Base-by-base conservation (phyloP, 2,329 filamentous ascomycete genomes). In the Sporothrix globosa region DNA sequence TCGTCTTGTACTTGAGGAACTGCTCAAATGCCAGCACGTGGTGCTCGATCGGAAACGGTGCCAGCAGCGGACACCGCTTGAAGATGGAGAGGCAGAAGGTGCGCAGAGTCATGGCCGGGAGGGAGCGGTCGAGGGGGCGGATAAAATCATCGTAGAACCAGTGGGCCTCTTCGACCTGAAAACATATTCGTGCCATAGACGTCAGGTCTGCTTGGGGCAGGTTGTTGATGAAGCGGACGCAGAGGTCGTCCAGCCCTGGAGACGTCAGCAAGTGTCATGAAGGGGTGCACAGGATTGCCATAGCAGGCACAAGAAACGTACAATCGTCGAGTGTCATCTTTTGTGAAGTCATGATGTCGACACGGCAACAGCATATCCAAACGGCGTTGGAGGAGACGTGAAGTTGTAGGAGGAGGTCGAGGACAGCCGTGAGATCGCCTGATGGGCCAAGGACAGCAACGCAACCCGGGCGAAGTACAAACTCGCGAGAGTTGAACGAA, bases 71-170 rank as follows among this genome's bases (percentile, higher is more conserved):
- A 76, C 95, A 98, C 78, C 97, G 95, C 76, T 94, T 90, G 79
- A 98, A 97, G 76, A 99, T 96, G 75, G 91, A 88, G 72, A 97
- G 85, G 76, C 92, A 95, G 81, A 99, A 99, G 67, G 86, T 89
- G 75, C 92, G 90, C 46, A 99, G 86, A 60, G 90, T 88, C 85
- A 98, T 91, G 69, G 91, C 93, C 4, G 96, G 96, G 13, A 99
- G 86, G 52, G 86, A 86, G 68, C 93, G 90, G 80, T 97, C 92
- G 74, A 96, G 85, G 52, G 95, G 94, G 63, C 96, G 92, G 79
- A 99, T 93, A 79, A 99, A 99, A 81, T 99, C 96, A 84, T 99
- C 96, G 87, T 99, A 99, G 82, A 97, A 99, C 96, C 96, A 99
- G 89, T 99, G 96, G 76, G 96, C 96, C 82, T 99, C 96, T 81